Conservation (phyloP, 805 yeast species). For the Kuraishia floccosa region DNA sequence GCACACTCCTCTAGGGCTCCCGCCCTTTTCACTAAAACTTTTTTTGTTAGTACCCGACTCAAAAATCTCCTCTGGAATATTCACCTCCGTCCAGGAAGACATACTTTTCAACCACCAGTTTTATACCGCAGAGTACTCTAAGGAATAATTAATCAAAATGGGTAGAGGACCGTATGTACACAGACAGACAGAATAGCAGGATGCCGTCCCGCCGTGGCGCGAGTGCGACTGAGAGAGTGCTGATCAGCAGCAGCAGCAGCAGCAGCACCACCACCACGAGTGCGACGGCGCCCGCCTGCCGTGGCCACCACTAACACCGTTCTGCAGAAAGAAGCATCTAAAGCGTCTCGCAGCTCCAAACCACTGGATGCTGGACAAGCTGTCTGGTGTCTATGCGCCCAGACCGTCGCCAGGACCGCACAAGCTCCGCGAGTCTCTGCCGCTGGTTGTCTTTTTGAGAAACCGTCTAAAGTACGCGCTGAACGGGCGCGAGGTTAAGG, state of each 20-base stretch:
- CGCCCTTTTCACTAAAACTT: too few species aligned
- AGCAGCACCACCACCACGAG: too few species aligned
- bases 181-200: not conserved
- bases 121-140: not conserved
- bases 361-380: conserved; percentile 99
- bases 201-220: too few species aligned
- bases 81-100: too few species aligned
- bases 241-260: too few species aligned
- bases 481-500: conserved; percentile 98
- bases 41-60: too few species aligned
- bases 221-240: too few species aligned
- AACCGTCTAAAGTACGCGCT: conserved; percentile 98
- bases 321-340: conserved; percentile 87
- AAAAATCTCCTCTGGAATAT: too few species aligned
- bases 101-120: not conserved
- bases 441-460: conserved; percentile 93
- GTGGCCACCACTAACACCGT: conserved; percentile 2
- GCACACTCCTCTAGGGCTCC: too few species aligned
- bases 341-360: conserved; percentile 99
- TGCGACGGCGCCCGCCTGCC: too few species aligned
- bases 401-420: conserved; percentile 99
- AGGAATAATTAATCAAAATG: conserved; percentile 30
- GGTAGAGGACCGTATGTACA: conserved; percentile 66
- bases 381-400: conserved; percentile 99
- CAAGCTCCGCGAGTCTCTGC: conserved; percentile 96